These are phyloP conservation scores for Microdochium trichocladiopsis DNA, from an alignment of 2,329 filamentous ascomycete genomes.

Conservation along the genomic window DNA sequence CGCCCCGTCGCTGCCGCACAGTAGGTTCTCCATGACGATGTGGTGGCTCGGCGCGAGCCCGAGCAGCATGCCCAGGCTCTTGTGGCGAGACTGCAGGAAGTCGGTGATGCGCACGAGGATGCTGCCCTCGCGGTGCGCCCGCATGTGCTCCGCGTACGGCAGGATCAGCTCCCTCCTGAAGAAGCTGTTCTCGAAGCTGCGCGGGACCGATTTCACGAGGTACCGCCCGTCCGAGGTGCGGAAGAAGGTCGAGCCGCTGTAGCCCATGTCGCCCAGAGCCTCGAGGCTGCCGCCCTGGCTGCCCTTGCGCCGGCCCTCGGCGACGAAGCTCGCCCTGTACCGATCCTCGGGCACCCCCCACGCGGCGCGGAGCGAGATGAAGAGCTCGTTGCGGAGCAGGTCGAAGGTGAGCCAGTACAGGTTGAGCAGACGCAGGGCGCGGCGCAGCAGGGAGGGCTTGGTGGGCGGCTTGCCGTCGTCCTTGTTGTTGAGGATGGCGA, in stretches of 20 bases:
- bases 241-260: constrained; percentile 72
- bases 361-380: constrained; percentile 28
- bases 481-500: constrained; percentile 22
- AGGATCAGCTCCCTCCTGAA: constrained; percentile 60
- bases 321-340: constrained; percentile 45
- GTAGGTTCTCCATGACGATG: constrained; percentile 72
- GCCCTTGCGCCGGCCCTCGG: constrained; percentile 23
- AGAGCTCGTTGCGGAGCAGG: constrained; percentile 29
- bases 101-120: constrained; percentile 67
- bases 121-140: constrained; percentile 46
- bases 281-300: constrained; percentile 34
- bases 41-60: constrained; percentile 61
- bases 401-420: constrained; percentile 24
- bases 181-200: constrained; percentile 63
- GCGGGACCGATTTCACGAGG: constrained; percentile 64
- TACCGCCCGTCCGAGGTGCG: constrained; percentile 58
- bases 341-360: constrained; percentile 48
- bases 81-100: constrained; percentile 49
- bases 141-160: constrained; percentile 60
- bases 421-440: constrained; percentile 33
- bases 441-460: constrained; percentile 24
- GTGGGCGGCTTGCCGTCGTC: constrained; percentile 16
- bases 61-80: constrained; percentile 52
- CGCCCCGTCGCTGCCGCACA: constrained; percentile 49
- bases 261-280: constrained; percentile 62